Percentiles rank a stretch among this genome's conserved stretches.
phyloP scores from a whole-genome alignment of 2,329 filamentous ascomycete genomes.

The Colletotrichum theobromicola region DNA sequence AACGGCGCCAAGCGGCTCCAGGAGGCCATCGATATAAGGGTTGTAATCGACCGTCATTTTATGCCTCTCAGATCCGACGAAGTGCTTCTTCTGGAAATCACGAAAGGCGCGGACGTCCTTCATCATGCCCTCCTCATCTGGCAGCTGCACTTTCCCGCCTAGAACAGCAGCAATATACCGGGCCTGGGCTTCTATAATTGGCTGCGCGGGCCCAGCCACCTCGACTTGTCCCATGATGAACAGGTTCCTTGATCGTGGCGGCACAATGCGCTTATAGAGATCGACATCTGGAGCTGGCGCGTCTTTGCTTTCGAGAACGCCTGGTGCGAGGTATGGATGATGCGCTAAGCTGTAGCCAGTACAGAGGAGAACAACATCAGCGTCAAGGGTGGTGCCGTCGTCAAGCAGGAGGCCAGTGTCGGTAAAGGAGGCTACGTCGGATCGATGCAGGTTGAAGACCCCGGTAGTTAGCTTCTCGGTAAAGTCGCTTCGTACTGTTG shows the following conservation, averaged over 20 bases:
- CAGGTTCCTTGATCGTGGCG: constrained; percentile 34
- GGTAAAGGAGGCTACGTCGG: constrained; percentile 32
- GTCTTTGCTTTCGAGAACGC: constrained; percentile 24
- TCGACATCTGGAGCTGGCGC: constrained; percentile 30
- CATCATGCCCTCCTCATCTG: constrained; percentile 29
- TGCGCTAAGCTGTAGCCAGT: constrained; percentile 46
- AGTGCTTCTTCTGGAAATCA: constrained; percentile 28
- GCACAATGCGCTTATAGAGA: constrained; percentile 35
- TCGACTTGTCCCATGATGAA: constrained; percentile 39
- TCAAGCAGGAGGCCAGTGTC: constrained; percentile 41
- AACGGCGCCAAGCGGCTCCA: constrained; percentile 35
- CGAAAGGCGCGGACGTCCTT: constrained; percentile 29
- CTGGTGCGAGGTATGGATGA: constrained; percentile 31
- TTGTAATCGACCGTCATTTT: constrained; percentile 30
- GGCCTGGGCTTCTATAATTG: constrained; percentile 37
- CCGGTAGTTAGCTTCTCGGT: constrained; percentile 36
- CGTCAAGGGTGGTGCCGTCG: constrained; percentile 41
- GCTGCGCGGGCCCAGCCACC: constrained; percentile 33
- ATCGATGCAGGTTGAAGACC: constrained; percentile 35
- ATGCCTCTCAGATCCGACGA: constrained; percentile 37
- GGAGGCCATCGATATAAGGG: constrained; percentile 35
- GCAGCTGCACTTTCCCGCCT: constrained; percentile 28
- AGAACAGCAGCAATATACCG: constrained; percentile 36
- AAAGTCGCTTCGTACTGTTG: constrained; percentile 33
- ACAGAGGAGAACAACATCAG: constrained; percentile 53